Evolutionary conservation across 164 flowering plant genomes (phyloP), one percentile per base, ranked within the genome.

Genomic region (Tinospora cordifolia): DNA sequence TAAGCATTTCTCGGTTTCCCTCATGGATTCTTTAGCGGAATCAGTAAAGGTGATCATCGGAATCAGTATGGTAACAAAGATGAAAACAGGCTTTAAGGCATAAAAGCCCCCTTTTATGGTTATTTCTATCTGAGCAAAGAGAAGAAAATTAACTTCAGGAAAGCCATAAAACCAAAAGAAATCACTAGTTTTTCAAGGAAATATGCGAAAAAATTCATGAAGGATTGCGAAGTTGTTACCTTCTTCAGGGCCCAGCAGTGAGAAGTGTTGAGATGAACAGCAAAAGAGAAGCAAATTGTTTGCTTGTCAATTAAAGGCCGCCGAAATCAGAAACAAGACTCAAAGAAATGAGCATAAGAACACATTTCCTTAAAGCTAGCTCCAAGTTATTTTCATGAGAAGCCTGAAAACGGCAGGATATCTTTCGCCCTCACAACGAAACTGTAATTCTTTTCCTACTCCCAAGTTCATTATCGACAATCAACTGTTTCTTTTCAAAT

Each of bases 1-100:
- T 78, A 93, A 78, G 73, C 86, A 75, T 72, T 81, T 89, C 81
- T 87, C 92, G 17, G 46, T 40, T 68, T 87, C 87, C 74, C 75
- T 80, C 81, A 80, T 59, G 58, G 66, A 38, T 60, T 81, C 81
- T 70, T 79, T 83, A 68, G 74, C 70, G 3, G 86, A 51, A 62
- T 81, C 86, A 80, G 84, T 82, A 69, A 86, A 80, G 8, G 83
- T 79, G 69, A 89, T 86, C 90, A 86, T 86, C 49, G 34, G 30
- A 40, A 12, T 58, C 30, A 22, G 8, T 21, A 41, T 34, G 17
- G 51, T 60, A 46, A 15, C 44, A 36, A 24, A 26, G 66, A 62
- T 60, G 2, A 22, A 39, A 40, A 39, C 63, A 21, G 36, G 11
- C 41, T 46, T 21, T 41, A 63, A 34, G 62, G 54, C 64, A 11